Evolutionary conservation across 2,329 filamentous ascomycete species (phyloP).

Genomic region (Aspergillus phoenicis): DNA sequence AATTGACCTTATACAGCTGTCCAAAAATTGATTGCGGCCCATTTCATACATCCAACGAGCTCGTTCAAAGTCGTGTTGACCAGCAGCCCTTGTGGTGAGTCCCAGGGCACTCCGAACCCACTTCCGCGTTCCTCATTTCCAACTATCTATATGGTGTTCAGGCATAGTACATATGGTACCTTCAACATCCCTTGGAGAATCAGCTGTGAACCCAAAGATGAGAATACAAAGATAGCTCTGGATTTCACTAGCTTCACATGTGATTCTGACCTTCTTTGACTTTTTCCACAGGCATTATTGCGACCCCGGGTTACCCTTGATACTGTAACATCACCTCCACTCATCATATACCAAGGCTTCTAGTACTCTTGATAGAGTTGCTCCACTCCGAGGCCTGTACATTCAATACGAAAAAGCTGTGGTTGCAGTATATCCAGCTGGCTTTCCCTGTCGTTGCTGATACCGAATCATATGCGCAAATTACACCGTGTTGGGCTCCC

Average conservation of each 20-base stretch:
- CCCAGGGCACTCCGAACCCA: background rate
- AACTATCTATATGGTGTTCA: background rate
- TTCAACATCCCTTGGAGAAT: background rate
- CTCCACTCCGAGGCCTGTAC: background rate
- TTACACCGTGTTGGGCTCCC: background rate
- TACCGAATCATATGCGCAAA: background rate
- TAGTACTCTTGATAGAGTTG: background rate
- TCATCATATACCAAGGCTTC: background rate
- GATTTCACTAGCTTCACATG: background rate
- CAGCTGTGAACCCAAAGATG: background rate
- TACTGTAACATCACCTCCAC: background rate
- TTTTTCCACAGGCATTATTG: background rate
- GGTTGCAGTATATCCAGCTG: background rate
- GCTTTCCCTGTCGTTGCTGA: background rate
- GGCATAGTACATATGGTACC: background rate
- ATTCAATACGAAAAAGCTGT: background rate
- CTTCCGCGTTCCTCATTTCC: background rate
- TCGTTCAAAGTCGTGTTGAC: background rate
- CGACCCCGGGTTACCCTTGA: background rate
- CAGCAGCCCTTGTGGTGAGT: background rate
- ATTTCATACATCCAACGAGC: background rate
- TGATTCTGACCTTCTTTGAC: background rate
- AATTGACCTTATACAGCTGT: background rate
- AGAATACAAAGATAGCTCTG: background rate
- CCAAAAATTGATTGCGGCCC: background rate